phyloP scores from a whole-genome alignment of 208 protist species.

The Crithidia fasciculata region DNA sequence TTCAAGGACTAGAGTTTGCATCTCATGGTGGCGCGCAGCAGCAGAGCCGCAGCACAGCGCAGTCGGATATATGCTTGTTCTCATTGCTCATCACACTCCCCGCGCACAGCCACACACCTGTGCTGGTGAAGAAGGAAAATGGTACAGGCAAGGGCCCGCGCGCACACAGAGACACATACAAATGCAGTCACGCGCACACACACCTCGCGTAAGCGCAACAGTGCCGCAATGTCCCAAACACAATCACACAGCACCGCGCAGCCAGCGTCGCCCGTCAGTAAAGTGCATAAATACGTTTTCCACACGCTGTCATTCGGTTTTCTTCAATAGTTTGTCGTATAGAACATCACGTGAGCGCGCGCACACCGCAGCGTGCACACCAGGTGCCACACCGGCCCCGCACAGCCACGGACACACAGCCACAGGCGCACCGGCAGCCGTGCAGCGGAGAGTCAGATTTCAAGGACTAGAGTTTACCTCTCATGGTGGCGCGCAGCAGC shows the following conservation, averaged over 20 bases:
- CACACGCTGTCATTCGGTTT: slow-evolving; percentile 29
- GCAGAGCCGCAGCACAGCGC: no score
- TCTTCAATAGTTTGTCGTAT: slow-evolving; percentile 26
- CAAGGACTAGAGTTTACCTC: slow-evolving; percentile 22
- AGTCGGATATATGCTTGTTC: no score
- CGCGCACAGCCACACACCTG: not conserved
- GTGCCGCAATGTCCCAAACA: not conserved
- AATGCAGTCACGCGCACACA: not conserved
- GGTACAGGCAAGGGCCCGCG: no score
- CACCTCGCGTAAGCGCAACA: not conserved
- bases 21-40: no score
- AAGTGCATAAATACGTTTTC: slow-evolving; percentile 22
- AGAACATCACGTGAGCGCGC: slow-evolving; percentile 5
- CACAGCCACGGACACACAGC: no score
- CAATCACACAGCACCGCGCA: no score
- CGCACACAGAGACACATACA: no score
- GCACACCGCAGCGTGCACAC: no score
- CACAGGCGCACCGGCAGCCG: no score
- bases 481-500: no score
- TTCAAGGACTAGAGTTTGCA: slow-evolving; percentile 32
- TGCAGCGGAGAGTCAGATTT: slow-evolving; percentile 40
- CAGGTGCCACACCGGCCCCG: no score
- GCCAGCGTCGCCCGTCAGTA: slow-evolving; percentile 1
- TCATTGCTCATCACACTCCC: not conserved
- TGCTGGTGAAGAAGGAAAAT: not conserved